Evolutionary conservation across 805 yeast genomes (phyloP), one percentile per base, ranked within the genome.

Genomic region (Debaryomyces castellii): DNA sequence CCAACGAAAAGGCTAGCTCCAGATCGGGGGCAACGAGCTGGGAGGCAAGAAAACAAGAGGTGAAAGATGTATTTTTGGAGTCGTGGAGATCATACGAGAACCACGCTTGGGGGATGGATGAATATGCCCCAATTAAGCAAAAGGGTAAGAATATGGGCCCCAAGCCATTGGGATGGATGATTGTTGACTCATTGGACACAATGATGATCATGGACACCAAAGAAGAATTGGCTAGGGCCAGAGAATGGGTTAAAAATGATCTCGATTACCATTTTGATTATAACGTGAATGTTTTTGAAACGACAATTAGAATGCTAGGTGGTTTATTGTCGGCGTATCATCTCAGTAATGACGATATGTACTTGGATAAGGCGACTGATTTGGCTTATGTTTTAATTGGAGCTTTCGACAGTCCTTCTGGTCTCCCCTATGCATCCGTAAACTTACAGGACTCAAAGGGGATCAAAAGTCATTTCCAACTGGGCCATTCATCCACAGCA

Each of bases 261-360:
- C 71, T 91, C 51, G 74, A 73, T 43, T 90, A 88, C 60, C 80
- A 82, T 54, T 80, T 87, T 53, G 87, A 89, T 60, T 80, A 83
- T 49, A 78, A 78, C 28, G 94, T 89, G 35, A 89, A 85, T 59
- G 83, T 89, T 5, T 91, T 91, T 65, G 97, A 90, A 62, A 89
- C 97, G n/a, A 89, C 97, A 5, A 90, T 89, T 51, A 76, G 97
- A 60, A 89, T 91, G 95, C 69, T 91, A 21, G 97, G 97, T 37
- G 97, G 97, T 0, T 71, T 91, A n/a, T 67, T 91, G 40, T 85
- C 96, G 2, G 96, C 96, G 0, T 81, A 80, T 58, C 83, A 87
- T 52, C 66, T 89, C 23, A 77, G 91, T 1, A 68, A 75, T 11
- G 91, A 87, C 54, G 87, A 82, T 39, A 47, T 87, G 44, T 89